Conservation (phyloP, 176 grass and related monocot species). For the Carex scoparia region DNA sequence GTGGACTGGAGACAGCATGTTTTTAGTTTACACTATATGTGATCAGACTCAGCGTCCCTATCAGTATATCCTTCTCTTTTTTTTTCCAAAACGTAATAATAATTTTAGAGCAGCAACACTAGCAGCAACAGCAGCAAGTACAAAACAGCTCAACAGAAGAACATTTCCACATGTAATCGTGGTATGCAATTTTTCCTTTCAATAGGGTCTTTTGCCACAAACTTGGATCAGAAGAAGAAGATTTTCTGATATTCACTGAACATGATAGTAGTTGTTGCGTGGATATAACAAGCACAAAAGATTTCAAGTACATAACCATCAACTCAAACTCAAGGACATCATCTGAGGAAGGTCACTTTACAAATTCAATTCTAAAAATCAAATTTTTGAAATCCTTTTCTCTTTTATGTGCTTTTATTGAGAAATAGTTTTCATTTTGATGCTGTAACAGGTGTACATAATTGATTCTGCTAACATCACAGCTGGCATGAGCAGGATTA, state of each 20-base stretch:
- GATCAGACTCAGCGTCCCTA: conserved; percentile 78
- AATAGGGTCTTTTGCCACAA: conserved; percentile 73
- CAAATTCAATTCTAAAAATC: neutral
- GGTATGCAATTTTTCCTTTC: conserved; percentile 11
- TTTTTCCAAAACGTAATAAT: neutral
- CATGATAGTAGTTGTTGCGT: conserved; percentile 70
- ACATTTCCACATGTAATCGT: neutral
- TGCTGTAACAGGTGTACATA: conserved; percentile 71
- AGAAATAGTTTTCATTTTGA: conserved; percentile 35
- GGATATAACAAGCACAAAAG: conserved; percentile 90
- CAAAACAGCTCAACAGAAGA: neutral
- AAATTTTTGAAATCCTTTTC: conserved; percentile 5
- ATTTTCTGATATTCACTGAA: conserved; percentile 58
- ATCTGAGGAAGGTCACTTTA: conserved; percentile 92
- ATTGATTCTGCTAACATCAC: conserved; percentile 58
- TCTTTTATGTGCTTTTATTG: conserved; percentile 8
- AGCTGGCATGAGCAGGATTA: conserved; percentile 58
- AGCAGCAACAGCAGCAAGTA: neutral
- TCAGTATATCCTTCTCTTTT: conserved; percentile 44
- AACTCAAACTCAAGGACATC: conserved; percentile 94
- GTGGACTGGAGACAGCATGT: conserved; percentile 56
- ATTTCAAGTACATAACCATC: conserved; percentile 83
- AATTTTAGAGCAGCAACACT: neutral
- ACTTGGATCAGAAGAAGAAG: conserved; percentile 42
- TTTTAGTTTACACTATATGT: conserved; percentile 69